phyloP scores from a whole-genome alignment of 2,329 filamentous ascomycete genomes.

The Trichoderma asperellum region DNA sequence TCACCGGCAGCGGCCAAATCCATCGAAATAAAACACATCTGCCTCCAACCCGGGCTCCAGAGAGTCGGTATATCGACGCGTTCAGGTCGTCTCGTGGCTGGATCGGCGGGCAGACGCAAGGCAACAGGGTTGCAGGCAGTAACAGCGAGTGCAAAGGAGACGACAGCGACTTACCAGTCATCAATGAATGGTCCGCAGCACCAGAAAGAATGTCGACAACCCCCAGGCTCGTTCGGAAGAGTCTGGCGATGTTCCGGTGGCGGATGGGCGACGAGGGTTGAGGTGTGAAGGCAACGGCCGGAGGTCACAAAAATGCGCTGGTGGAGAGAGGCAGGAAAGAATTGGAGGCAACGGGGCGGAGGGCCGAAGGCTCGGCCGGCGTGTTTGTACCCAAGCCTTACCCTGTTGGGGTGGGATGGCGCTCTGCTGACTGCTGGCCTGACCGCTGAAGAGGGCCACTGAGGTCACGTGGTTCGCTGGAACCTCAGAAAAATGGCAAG shows the following conservation, averaged over 20 bases:
- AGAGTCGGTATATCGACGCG: conserved; percentile 44
- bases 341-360: conserved; percentile 43
- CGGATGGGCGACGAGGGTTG: conserved; percentile 38
- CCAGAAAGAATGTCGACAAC: conserved; percentile 37
- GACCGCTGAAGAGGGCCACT: conserved; percentile 21
- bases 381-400: conserved; percentile 36
- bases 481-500: conserved; percentile 1
- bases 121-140: conserved; percentile 41
- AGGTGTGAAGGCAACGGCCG: conserved; percentile 42
- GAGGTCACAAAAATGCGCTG: conserved; percentile 44
- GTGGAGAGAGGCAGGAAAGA: conserved; percentile 46
- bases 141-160: conserved; percentile 36
- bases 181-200: conserved; percentile 50
- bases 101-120: conserved; percentile 45
- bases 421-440: conserved; percentile 28
- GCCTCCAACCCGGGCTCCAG: conserved; percentile 34
- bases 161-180: conserved; percentile 54
- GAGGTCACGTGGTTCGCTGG: conserved; percentile 22
- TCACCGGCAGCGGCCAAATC: conserved; percentile 42
- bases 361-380: conserved; percentile 37
- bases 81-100: conserved; percentile 39
- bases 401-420: conserved; percentile 28
- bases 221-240: conserved; percentile 34
- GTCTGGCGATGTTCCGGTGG: conserved; percentile 35
- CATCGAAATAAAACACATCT: conserved; percentile 42